These are phyloP conservation scores for Mycena metata DNA, from an alignment of 768 basidiomycete genomes.

Conservation along the genomic window DNA sequence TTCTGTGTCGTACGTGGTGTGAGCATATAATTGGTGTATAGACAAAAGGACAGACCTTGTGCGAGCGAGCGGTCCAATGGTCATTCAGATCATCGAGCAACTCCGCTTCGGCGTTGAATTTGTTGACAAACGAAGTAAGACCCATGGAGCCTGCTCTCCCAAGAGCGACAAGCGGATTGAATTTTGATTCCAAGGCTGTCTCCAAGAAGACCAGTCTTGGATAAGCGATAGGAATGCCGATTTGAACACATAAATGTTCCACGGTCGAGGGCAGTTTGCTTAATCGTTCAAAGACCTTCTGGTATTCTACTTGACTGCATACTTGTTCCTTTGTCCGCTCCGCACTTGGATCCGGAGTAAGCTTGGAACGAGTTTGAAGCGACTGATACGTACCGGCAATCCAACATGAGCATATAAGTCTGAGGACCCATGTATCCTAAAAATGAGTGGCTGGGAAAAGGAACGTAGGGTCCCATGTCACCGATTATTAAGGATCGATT, in stretches of 20 bases:
- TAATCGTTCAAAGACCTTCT: constrained; percentile 76
- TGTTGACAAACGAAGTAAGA: constrained; percentile 85
- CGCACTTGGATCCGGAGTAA: constrained; percentile 63
- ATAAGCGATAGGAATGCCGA: constrained; percentile 92
- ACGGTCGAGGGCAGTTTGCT: constrained; percentile 70
- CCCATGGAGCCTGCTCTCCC: constrained; percentile 77
- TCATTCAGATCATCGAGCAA: constrained; percentile 96
- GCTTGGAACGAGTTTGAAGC: constrained; percentile 9
- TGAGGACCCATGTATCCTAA: constrained; percentile 85
- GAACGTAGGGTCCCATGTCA: constrained; percentile 78
- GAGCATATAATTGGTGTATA: neutral
- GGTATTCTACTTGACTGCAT: constrained; percentile 81
- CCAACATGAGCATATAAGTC: constrained; percentile 79
- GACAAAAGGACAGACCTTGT: constrained; percentile 66
- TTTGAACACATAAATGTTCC: constrained; percentile 87
- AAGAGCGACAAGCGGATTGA: constrained; percentile 87
- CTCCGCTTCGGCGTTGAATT: constrained; percentile 94
- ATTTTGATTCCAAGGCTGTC: constrained; percentile 79
- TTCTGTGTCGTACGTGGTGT: constrained; percentile 57
- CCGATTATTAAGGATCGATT: constrained; percentile 84
- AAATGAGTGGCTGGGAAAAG: constrained; percentile 86
- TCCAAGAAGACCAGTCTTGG: constrained; percentile 95
- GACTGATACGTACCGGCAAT: constrained; percentile 74
- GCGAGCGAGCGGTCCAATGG: constrained; percentile 88
- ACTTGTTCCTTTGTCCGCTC: constrained; percentile 89